phyloP scores from a whole-genome alignment of 352 stramenopile genomes.

The Globisporangium megalacanthum region DNA sequence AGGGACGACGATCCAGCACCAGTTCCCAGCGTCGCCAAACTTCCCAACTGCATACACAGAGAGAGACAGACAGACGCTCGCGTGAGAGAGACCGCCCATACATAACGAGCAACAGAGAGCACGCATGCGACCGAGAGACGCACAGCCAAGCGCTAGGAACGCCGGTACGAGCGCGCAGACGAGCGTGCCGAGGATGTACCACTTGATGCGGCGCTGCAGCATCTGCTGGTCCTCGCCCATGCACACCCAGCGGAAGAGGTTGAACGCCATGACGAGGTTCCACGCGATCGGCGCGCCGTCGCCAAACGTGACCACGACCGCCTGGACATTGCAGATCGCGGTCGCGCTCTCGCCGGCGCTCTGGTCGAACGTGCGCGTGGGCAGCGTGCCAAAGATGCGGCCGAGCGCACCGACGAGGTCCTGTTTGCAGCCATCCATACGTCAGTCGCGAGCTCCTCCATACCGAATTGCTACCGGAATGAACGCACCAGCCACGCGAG shows the following conservation, averaged over 20 bases:
- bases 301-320: constrained; percentile 75
- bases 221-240: constrained; percentile 78
- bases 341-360: constrained; percentile 43
- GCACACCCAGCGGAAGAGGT: constrained; percentile 81
- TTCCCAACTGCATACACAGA: constrained; percentile 32
- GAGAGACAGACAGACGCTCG: neutral
- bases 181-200: constrained; percentile 59
- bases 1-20: constrained; percentile 71
- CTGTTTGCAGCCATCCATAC: constrained; percentile 15
- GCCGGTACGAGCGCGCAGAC: constrained; percentile 55
- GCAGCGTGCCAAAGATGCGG: constrained; percentile 62
- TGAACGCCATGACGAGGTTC: constrained; percentile 83
- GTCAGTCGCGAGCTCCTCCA: neutral
- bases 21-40: constrained; percentile 63
- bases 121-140: neutral
- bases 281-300: constrained; percentile 69
- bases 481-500: constrained; percentile 64
- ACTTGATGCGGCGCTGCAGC: constrained; percentile 81
- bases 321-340: constrained; percentile 63
- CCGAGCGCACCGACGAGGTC: constrained; percentile 67
- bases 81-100: neutral
- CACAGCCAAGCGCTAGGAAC: constrained; percentile 40
- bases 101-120: neutral
- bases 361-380: constrained; percentile 64
- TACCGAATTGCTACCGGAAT: neutral